Evolutionary conservation across 2,329 filamentous ascomycete genomes (phyloP), one percentile per base, ranked within the genome.

Genomic region (Triangularia setosa): DNA sequence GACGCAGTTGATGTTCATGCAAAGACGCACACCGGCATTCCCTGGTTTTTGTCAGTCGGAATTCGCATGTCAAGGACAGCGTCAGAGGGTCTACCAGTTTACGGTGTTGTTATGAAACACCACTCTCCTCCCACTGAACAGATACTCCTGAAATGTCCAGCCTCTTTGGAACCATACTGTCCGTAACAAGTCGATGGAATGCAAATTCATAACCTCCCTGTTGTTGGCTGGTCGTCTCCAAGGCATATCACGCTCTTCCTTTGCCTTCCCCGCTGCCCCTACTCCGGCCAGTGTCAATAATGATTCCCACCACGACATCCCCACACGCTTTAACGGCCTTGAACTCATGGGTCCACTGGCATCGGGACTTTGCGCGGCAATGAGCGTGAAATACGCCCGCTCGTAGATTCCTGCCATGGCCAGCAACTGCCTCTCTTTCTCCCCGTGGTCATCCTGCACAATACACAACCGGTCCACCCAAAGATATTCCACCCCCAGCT

Each of bases 401-500:
- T 65, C 56, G 35, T 69, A 69, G n/a, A 69, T 69, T 5, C 55
- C 35, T 0, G 58, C 65, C 67, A 69, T 69, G 9, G 40, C 60
- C 18, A 62, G 53, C 27, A 69, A 62, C 48, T 69, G 67, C 7
- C 59, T 40, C 9, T 67, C 52, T 18, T 69, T 69, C 16, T 63
- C 61, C 4, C 30, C 3, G 1, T 27, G 40, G 28, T 64, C 63
- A 21, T 69, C 62, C 27, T 69, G 67, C 0, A 64, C 54, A 16
- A 69, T 69, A 56, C 67, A 69, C 16, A 65, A 58, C 9, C 67
- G 53, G 48, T 69, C 67, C 3, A 67, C 55, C 67, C 67, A 69
- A 7, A 69, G 65, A 33, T 65, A 61, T 1, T 11, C 24, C n/a
- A 64, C 16, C 4, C 44, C 67, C 1, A 69, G 63, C 8, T 48